phyloP scores from a whole-genome alignment of 2,329 filamentous ascomycete species.

The Colletotrichum sojae region DNA sequence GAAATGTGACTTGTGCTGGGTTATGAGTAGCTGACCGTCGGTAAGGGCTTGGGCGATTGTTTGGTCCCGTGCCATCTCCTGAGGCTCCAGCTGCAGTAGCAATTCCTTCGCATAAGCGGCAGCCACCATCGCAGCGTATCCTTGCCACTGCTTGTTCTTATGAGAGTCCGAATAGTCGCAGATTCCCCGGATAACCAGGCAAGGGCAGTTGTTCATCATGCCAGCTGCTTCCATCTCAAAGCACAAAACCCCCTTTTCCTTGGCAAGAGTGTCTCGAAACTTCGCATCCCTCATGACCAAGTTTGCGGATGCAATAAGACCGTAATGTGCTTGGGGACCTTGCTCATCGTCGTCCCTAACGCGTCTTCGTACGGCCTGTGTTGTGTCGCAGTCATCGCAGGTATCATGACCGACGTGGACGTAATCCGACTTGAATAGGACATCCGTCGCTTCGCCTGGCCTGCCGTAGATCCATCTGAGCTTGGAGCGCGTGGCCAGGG shows the following conservation, averaged over 20 bases:
- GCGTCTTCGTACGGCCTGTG: background rate
- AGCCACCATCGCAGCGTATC: slow-evolving; percentile 52
- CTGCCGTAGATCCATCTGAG: background rate
- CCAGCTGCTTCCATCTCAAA: slow-evolving; percentile 52
- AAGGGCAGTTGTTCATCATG: slow-evolving; percentile 48
- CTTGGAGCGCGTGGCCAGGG: background rate
- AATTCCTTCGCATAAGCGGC: slow-evolving; percentile 46
- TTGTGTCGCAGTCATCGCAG: background rate
- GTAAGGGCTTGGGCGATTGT: slow-evolving; percentile 25
- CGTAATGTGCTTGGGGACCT: slow-evolving; percentile 41
- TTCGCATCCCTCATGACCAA: slow-evolving; percentile 52
- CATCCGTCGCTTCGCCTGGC: background rate
- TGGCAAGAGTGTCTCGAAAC: slow-evolving; percentile 48
- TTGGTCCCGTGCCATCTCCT: slow-evolving; percentile 37
- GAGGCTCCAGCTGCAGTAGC: slow-evolving; percentile 36
- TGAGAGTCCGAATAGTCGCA: slow-evolving; percentile 58
- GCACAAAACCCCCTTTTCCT: slow-evolving; percentile 40
- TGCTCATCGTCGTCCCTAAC: background rate
- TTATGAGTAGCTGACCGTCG: background rate
- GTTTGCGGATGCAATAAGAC: slow-evolving; percentile 51
- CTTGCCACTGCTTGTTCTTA: slow-evolving; percentile 55
- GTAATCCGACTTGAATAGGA: background rate
- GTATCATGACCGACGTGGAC: background rate
- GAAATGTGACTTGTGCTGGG: background rate
- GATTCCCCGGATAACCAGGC: slow-evolving; percentile 55